Evolutionary conservation across 139 green algal species (phyloP).

Genomic region (Monoraphidium neglectum): DNA sequence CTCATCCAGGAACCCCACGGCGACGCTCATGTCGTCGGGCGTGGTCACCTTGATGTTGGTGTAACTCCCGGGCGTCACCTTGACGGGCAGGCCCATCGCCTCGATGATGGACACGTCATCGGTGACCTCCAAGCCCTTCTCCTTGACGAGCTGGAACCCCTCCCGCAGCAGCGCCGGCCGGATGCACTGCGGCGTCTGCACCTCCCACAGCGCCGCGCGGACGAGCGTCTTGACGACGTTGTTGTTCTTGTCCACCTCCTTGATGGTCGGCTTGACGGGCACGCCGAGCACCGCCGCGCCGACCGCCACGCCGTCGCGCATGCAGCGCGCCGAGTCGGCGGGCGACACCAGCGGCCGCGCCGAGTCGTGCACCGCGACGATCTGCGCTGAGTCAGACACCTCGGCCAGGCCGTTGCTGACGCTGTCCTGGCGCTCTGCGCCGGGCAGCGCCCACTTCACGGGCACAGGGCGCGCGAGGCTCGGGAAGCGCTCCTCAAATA

Average conservation of each 20-base stretch:
- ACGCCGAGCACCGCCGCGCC: conserved; percentile 97
- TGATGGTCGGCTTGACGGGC: conserved; percentile 96
- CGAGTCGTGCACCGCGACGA: conserved; percentile 96
- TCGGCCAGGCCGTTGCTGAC: conserved; percentile 86
- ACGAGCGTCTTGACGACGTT: conserved; percentile 90
- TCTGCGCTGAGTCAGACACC: conserved; percentile 36
- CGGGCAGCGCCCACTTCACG: conserved; percentile 88
- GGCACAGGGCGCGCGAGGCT: conserved; percentile 27
- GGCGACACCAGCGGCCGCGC: conserved; percentile 84
- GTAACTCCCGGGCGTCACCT: conserved; percentile 91
- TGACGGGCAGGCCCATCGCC: conserved; percentile 88
- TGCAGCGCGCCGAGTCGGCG: conserved; percentile 53
- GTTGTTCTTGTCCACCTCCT: conserved; percentile 76
- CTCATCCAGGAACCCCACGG: conserved; percentile 79
- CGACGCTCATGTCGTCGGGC: conserved; percentile 85
- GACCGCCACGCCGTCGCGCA: conserved; percentile 20
- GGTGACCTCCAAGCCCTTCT: conserved; percentile 88
- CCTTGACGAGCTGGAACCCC: conserved; percentile 85
- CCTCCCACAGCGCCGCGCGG: conserved; percentile 91
- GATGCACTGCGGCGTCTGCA: conserved; percentile 97
- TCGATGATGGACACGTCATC: conserved; percentile 99
- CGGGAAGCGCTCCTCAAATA: conserved; percentile 50
- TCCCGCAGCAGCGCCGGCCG: conserved; percentile 74
- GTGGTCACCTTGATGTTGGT: conserved; percentile 98
- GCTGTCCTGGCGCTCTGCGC: conserved; percentile 94